These are phyloP conservation scores for Aspergillus eucalypticola DNA, from an alignment of 2,329 filamentous ascomycete species.

Conservation along the genomic window DNA sequence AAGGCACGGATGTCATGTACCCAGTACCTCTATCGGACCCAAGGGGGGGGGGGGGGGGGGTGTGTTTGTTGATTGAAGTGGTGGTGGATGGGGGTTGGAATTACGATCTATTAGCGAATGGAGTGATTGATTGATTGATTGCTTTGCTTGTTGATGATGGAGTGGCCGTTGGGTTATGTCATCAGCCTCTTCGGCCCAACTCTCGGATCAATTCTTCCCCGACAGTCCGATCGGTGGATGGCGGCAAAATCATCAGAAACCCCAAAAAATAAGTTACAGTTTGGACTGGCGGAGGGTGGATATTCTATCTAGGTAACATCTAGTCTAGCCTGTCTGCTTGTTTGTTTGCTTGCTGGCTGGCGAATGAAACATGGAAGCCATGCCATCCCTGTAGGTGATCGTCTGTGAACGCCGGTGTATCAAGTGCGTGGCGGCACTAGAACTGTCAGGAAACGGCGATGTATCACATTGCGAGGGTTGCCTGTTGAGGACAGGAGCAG, in stretches of 20 bases:
- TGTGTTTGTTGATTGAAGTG: no score
- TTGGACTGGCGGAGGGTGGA: no score
- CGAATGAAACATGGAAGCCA: not conserved
- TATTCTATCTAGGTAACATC: not conserved
- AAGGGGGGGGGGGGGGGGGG: no score
- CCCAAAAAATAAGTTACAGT: no score
- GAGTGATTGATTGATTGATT: slow-evolving; percentile 49
- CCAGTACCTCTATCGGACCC: slow-evolving; percentile 84
- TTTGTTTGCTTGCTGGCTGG: not conserved
- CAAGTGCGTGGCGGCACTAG: not conserved
- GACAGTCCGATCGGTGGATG: not conserved
- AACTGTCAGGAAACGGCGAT: not conserved
- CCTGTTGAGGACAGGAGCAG: not conserved
- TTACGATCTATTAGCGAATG: no score
- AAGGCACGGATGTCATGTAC: slow-evolving; percentile 10
- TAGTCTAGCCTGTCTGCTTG: not conserved
- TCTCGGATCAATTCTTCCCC: not conserved
- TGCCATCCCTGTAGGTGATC: not conserved
- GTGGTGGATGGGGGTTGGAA: no score
- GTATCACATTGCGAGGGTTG: not conserved
- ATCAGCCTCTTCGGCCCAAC: not conserved
- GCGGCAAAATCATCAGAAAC: no score
- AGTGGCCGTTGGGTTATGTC: slow-evolving; percentile 65
- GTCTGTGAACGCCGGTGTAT: not conserved
- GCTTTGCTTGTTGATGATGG: slow-evolving; percentile 50